Evolutionary conservation across 2,329 filamentous ascomycete species (phyloP).

Genomic region (Colletotrichum spaethianum): DNA sequence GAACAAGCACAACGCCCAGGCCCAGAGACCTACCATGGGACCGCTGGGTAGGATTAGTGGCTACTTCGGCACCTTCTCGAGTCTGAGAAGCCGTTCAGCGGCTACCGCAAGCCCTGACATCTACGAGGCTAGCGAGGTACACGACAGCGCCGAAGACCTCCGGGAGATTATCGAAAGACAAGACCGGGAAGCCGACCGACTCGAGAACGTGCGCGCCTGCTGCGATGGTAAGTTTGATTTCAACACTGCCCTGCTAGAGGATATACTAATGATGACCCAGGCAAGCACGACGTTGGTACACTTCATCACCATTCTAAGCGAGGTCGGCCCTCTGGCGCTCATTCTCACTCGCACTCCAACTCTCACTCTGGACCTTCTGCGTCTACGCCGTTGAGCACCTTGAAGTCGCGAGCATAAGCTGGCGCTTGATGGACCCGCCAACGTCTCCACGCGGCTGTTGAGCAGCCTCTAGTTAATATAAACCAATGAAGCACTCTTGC

Average conservation of each 20-base stretch:
- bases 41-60: slow-evolving; percentile 73
- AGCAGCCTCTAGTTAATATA: slow-evolving; percentile 33
- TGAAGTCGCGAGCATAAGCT: slow-evolving; percentile 53
- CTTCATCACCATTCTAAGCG: slow-evolving; percentile 64
- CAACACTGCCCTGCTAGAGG: neutral
- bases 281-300: slow-evolving; percentile 81
- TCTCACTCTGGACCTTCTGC: slow-evolving; percentile 53
- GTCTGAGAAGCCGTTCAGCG: slow-evolving; percentile 66
- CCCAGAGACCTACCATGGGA: slow-evolving; percentile 54
- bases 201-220: slow-evolving; percentile 97
- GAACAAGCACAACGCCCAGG: slow-evolving; percentile 56
- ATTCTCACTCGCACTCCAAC: slow-evolving; percentile 55
- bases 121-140: slow-evolving; percentile 74
- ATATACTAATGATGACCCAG: slow-evolving; percentile 56
- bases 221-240: slow-evolving; percentile 85
- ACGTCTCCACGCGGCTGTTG: slow-evolving; percentile 29
- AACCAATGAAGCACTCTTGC: slow-evolving; percentile 35
- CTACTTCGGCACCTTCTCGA: slow-evolving; percentile 72
- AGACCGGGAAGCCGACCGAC: slow-evolving; percentile 80
- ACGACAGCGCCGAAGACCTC: slow-evolving; percentile 87
- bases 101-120: slow-evolving; percentile 62
- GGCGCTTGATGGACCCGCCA: slow-evolving; percentile 9
- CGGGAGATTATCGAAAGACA: slow-evolving; percentile 84
- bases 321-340: slow-evolving; percentile 54
- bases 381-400: slow-evolving; percentile 53